Evolutionary conservation across 1,139 yeast genomes (phyloP), one percentile per base, ranked within the genome.

Genomic region (Entelexis sorbosivorans): DNA sequence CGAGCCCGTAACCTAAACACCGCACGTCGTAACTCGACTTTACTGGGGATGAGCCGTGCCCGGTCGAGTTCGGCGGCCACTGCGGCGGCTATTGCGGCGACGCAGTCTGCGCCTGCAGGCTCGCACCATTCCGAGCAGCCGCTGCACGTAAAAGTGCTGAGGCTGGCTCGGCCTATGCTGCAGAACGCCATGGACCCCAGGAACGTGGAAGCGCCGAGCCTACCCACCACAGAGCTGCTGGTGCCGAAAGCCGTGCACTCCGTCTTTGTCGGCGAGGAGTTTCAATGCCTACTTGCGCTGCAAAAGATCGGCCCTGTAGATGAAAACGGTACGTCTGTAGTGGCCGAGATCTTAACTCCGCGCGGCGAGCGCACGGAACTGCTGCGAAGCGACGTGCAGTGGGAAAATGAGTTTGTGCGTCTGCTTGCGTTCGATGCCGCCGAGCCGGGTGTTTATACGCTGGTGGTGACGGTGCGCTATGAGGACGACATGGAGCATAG

Each of bases 401-500:
- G 44, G 11, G 26, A 34, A 13, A 28, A 14, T 11, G 52, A 48
- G 28, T 38, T 38, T 20, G 63, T 62, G 49, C 58, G 56, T 28
- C 52, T 57, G n/a, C 56, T 65, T 7, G 55, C 57, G 24, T 63
- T 60, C 49, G 67, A 64, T 47, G 59, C 67, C 14, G 55, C 55
- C 8, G 63, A 58, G 24, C 54, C 64, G 1, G 70, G 70, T 3
- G 48, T 56, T 22, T 67, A 66, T 52, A 58, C 58, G n/a, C 56
- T 67, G 26, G 53, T 59, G 3, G 63, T 63, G 14, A 54, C 60
- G 9, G 57, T 64, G 38, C 51, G 59, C 11, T 62, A 63, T 54
- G 53, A 49, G 17, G 33, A 47, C 14, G 56, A 54, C 28, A 53
- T 47, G 11, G 56, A 49, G 31, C 44, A 38, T 34, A 56, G 53